These are phyloP conservation scores for Rhodotorula sp. DNA, from an alignment of 1,284 basidiomycete species.

Conservation along the genomic window DNA sequence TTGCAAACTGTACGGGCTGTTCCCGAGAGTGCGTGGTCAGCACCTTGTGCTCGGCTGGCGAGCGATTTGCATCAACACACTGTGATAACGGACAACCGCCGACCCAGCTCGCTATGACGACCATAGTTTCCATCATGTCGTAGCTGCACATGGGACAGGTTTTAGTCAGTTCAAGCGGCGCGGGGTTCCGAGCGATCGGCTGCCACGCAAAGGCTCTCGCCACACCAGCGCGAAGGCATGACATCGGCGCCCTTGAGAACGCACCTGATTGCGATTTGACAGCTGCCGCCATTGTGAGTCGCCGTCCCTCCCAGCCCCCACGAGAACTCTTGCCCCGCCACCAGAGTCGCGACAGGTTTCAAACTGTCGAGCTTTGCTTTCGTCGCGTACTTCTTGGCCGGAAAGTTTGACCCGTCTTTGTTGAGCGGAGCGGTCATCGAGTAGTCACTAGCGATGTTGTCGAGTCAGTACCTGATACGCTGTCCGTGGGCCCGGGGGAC, in stretches of 20 bases:
- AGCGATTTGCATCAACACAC: not conserved
- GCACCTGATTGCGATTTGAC: constrained; percentile 19
- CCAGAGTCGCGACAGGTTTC: constrained; percentile 19
- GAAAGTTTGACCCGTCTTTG: constrained; percentile 34
- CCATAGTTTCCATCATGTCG: constrained; percentile 51
- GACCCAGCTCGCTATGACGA: constrained; percentile 49
- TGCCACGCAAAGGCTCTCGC: too few species aligned
- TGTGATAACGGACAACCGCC: constrained; percentile 42
- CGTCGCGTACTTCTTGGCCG: constrained; percentile 17
- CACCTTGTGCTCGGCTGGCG: too few species aligned
- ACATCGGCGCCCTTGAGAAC: too few species aligned
- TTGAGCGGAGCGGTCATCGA: constrained; percentile 49
- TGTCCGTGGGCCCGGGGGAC: not conserved
- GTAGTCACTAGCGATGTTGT: constrained; percentile 45
- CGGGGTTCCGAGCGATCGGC: not conserved
- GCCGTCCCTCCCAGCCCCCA: constrained; percentile 27
- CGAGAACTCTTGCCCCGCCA: constrained; percentile 21
- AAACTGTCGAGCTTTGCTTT: constrained; percentile 9
- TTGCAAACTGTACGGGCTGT: constrained; percentile 36
- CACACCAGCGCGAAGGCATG: too few species aligned
- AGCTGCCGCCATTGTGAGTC: constrained; percentile 15
- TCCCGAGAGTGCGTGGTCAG: constrained; percentile 43
- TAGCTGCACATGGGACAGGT: constrained; percentile 29
- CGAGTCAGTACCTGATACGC: not conserved
- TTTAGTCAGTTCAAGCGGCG: not conserved